These are phyloP conservation scores for Suillus subluteus DNA, from an alignment of 768 basidiomycete genomes.

Conservation along the genomic window DNA sequence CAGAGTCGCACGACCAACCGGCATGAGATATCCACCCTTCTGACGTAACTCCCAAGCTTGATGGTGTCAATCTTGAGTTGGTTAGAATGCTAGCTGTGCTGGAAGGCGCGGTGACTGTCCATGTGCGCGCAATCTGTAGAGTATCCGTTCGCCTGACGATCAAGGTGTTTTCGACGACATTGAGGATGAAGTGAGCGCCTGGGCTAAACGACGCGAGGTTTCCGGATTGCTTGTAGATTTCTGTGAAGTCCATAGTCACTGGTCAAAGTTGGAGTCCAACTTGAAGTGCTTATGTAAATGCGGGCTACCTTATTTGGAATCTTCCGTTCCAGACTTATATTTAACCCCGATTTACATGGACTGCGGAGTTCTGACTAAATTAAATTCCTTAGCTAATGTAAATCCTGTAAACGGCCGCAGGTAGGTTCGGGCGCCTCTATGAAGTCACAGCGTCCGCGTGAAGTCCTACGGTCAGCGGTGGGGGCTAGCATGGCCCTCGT, in stretches of 20 bases:
- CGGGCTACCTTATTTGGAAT: background rate
- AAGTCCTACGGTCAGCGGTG: no score
- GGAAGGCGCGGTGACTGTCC: slow-evolving; percentile 65
- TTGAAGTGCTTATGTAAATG: background rate
- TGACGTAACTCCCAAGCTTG: slow-evolving; percentile 21
- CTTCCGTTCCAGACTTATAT: no score
- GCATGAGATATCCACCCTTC: slow-evolving; percentile 68
- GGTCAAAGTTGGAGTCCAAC: background rate
- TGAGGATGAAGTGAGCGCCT: slow-evolving; percentile 85
- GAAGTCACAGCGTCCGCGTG: no score
- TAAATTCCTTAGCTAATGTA: no score
- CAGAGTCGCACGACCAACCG: slow-evolving; percentile 88
- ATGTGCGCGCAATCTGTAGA: slow-evolving; percentile 81
- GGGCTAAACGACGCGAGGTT: slow-evolving; percentile 83
- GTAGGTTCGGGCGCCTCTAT: no score
- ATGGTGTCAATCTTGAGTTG: slow-evolving; percentile 32
- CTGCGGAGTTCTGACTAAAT: no score
- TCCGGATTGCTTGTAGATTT: slow-evolving; percentile 76
- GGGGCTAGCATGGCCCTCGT: no score
- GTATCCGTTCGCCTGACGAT: slow-evolving; percentile 85
- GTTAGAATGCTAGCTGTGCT: slow-evolving; percentile 49
- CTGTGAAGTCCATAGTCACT: slow-evolving; percentile 78
- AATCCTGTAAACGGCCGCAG: no score
- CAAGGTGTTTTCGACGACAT: slow-evolving; percentile 75
- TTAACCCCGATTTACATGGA: no score